Evolutionary conservation across 768 basidiomycete species (phyloP), one percentile per base, ranked within the genome.

Genomic region (Coprinopsis cinerea): DNA sequence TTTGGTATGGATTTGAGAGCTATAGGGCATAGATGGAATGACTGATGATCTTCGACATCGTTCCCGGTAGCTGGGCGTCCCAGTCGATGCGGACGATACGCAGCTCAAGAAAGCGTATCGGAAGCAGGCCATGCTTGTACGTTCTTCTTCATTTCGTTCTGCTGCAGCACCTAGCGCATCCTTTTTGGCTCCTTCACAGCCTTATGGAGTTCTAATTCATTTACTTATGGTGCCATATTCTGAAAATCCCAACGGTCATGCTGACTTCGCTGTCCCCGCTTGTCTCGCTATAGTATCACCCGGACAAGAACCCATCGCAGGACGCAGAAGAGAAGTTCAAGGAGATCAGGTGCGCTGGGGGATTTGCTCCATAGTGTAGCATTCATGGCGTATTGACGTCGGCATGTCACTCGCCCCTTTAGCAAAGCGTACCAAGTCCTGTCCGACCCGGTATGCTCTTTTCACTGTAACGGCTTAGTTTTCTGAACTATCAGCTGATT

Each of bases 271-370:
- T 32, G 30, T 9, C 30, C 44, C 51, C 24, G 15, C 18, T 24
- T 35, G n/a, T n/a, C n/a, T n/a, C n/a, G n/a, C 24, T 51, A 37
- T 57, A 93, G 88, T 95, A 85, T 63, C 93, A 96, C 63, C 94
- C 93, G 3, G 94, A 96, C 69, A 96, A 95, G 77, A 97, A 97
- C 61, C 77, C 81, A 5, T 87, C 90, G 3, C 77, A 83, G n/a
- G 91, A 92, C 59, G 96, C 95, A 1, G 92, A 93, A 63, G 86
- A 89, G 64, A 93, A 84, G 72, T 99, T 99, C 74, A 95, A 97
- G 69, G 90, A 96, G 40, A 90, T 99, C 61, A 92, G 91, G 89
- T 84, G 57, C 54, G 65, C 64, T 34, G n/a, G 30, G 30, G 9
- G 30, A 9, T 34, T 9, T 34, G 30, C 9, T 9, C 9, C 9